These are phyloP conservation scores for Colletotrichum abscissum DNA, from an alignment of 2,329 filamentous ascomycete genomes.

Conservation along the genomic window DNA sequence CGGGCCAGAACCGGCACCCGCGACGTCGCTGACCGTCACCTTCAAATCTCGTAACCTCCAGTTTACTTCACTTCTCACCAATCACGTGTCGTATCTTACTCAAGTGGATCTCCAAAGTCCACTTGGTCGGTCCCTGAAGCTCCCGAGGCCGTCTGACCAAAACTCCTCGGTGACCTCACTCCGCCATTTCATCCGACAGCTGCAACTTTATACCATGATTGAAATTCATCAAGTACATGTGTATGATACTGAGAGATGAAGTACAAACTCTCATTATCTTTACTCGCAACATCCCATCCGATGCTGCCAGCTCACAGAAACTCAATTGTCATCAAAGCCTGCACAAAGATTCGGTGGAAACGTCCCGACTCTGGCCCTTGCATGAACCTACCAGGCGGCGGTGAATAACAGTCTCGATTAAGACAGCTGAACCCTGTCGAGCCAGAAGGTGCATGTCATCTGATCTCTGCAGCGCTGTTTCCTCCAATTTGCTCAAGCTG, in stretches of 20 bases:
- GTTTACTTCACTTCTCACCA: background rate
- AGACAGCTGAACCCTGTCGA: slow-evolving; percentile 25
- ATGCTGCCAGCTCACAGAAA: background rate
- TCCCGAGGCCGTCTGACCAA: slow-evolving; percentile 26
- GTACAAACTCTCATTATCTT: background rate
- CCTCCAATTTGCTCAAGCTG: background rate
- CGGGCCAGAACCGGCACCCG: slow-evolving; percentile 19
- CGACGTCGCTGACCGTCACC: background rate
- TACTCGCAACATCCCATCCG: background rate
- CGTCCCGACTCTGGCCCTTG: slow-evolving; percentile 17
- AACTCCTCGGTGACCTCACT: background rate
- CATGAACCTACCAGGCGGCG: slow-evolving; percentile 28
- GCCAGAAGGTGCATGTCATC: slow-evolving; percentile 20
- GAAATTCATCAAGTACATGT: background rate
- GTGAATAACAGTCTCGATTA: slow-evolving; percentile 26
- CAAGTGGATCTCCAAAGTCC: background rate
- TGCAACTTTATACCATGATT: background rate
- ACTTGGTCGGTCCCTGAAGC: slow-evolving; percentile 28
- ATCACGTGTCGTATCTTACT: background rate
- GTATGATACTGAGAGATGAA: background rate
- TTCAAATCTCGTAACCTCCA: background rate
- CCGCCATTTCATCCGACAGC: background rate
- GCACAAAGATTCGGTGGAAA: background rate
- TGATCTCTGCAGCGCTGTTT: slow-evolving; percentile 9
- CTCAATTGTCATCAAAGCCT: background rate